These are phyloP conservation scores for Chrysoporthe puriensis DNA, from an alignment of 2,329 filamentous ascomycete species.

Conservation along the genomic window DNA sequence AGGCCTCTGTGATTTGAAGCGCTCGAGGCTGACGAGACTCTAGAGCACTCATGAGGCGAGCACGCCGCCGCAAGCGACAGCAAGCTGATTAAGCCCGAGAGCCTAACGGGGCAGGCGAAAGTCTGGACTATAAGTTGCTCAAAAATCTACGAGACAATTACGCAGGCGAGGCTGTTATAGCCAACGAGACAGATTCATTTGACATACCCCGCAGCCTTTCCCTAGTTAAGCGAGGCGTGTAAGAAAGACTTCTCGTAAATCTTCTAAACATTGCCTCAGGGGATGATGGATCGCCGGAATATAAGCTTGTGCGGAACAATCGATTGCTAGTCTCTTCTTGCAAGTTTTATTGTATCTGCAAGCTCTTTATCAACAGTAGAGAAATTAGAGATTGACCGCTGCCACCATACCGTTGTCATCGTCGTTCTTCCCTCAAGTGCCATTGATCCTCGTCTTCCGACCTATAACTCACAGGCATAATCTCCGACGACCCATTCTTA, in stretches of 20 bases:
- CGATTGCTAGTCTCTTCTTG: not conserved
- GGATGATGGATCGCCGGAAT: not conserved
- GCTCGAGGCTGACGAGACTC: too few relatives aligned
- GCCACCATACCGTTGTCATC: too few relatives aligned
- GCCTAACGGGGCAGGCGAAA: too few relatives aligned
- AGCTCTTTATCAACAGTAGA: not conserved
- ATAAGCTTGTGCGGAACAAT: not conserved
- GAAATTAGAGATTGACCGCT: not conserved
- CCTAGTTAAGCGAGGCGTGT: not conserved
- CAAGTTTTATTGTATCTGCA: not conserved
- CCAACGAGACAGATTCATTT: not conserved
- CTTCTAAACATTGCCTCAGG: not conserved
- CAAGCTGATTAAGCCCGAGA: too few relatives aligned
- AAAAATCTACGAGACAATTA: too few relatives aligned
- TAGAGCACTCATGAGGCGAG: too few relatives aligned
- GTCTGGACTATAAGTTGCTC: too few relatives aligned
- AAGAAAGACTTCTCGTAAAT: not conserved
- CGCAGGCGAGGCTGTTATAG: too few relatives aligned
- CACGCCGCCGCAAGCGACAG: too few relatives aligned
- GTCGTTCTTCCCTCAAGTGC: too few relatives aligned
- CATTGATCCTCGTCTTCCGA: not conserved
- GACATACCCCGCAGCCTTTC: not conserved
- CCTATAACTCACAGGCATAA: not conserved
- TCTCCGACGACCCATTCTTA: not conserved
- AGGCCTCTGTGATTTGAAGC: too few relatives aligned